Conservation (phyloP, 805 yeast genomes). For the Wickerhamomyces ciferrii region DNA sequence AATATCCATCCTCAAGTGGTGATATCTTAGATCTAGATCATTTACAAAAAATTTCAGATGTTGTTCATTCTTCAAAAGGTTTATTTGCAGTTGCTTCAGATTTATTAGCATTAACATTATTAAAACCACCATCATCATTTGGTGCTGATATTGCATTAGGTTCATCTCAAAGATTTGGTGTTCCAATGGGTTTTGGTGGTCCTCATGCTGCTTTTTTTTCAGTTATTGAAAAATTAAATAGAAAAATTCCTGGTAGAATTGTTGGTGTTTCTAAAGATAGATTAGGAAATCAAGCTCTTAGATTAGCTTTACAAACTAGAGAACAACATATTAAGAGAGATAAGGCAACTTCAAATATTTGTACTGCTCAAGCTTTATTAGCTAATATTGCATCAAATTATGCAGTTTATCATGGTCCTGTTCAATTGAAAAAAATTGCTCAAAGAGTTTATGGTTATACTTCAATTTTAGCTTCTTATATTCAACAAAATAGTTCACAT, state of each 20-base stretch:
- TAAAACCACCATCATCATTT: slow-evolving; percentile 78
- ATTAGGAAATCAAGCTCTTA: slow-evolving; percentile 79
- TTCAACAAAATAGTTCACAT: slow-evolving; percentile 38
- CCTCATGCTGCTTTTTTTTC: slow-evolving; percentile 99
- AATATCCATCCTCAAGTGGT: slow-evolving; percentile 91
- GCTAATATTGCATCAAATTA: slow-evolving; percentile 96
- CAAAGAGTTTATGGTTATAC: slow-evolving; percentile 71
- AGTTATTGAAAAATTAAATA: slow-evolving; percentile 69
- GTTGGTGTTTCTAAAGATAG: slow-evolving; percentile 93
- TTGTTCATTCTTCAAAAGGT: slow-evolving; percentile 68
- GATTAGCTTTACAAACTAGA: slow-evolving; percentile 95
- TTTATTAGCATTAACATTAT: slow-evolving; percentile 77
- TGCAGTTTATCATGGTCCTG: slow-evolving; percentile 94
- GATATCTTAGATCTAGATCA: slow-evolving; percentile 42
- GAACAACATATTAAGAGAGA: slow-evolving; percentile 98
- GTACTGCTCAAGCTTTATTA: slow-evolving; percentile 95
- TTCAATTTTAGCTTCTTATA: slow-evolving; percentile 57
- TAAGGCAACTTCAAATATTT: slow-evolving; percentile 95
- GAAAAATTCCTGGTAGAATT: slow-evolving; percentile 95
- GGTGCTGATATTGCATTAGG: slow-evolving; percentile 95
- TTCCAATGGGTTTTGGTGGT: slow-evolving; percentile 97
- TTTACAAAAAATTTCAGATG: slow-evolving; percentile 51
- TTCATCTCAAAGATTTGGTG: slow-evolving; percentile 93
- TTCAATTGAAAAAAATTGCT: slow-evolving; percentile 78
- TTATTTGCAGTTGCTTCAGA: slow-evolving; percentile 87